These are phyloP conservation scores for Daldinia decipiens DNA, from an alignment of 495 filamentous ascomycete species.

Conservation along the genomic window DNA sequence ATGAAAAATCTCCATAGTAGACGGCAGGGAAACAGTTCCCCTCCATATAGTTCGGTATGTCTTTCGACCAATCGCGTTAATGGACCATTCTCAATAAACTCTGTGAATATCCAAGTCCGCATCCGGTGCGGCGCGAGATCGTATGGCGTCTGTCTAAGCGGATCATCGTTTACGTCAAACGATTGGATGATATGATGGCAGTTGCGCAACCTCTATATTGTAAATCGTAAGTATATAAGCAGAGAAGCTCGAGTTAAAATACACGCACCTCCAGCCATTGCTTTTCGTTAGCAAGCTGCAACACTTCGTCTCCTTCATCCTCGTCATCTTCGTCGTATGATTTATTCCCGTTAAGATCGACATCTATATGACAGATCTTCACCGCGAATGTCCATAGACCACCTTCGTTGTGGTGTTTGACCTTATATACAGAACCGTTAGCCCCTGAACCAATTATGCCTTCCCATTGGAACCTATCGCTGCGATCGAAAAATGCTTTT, in stretches of 20 bases:
- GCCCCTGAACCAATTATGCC: constrained; percentile 14
- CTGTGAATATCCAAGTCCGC: constrained; percentile 27
- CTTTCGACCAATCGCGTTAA: neutral
- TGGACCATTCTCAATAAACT: constrained; percentile 18
- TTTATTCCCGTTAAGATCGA: constrained; percentile 14
- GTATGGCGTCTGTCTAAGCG: neutral
- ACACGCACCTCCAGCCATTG: constrained; percentile 16
- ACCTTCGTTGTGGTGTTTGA: neutral
- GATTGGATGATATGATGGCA: constrained; percentile 19
- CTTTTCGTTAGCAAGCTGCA: constrained; percentile 3
- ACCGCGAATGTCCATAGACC: neutral
- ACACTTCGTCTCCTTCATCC: constrained; percentile 3
- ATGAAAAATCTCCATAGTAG: constrained; percentile 28
- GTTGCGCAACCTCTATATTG: constrained; percentile 15
- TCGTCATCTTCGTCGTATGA: constrained; percentile 14
- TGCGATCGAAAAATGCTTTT: constrained; percentile 11
- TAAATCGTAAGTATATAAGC: neutral
- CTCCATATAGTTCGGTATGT: neutral
- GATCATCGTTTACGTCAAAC: constrained; percentile 9
- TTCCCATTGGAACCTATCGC: neutral
- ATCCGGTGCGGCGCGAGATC: constrained; percentile 15
- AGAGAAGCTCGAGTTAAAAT: too few relatives aligned
- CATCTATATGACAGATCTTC: constrained; percentile 19
- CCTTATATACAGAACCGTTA: constrained; percentile 20
- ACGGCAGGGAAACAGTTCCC: constrained; percentile 9